phyloP scores from a whole-genome alignment of 225 moss, liverwort and hornwort species.

The Physcomitrellopsis africana region DNA sequence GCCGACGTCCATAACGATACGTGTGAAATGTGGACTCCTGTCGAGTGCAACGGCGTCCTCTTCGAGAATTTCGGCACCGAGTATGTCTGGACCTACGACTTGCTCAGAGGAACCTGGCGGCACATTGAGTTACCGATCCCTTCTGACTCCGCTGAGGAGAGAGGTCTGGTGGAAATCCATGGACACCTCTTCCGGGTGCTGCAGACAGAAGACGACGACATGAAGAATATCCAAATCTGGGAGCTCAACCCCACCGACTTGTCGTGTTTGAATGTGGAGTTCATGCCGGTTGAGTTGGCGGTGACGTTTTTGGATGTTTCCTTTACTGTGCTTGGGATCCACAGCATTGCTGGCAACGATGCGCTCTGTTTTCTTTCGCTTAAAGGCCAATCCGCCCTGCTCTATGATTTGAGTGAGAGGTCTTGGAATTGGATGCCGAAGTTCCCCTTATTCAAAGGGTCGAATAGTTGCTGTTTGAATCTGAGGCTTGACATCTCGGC shows the following conservation, averaged over 20 bases:
- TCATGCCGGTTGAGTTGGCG: conserved; percentile 24
- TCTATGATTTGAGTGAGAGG: conserved; percentile 20
- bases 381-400: conserved; percentile 26
- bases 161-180: conserved; percentile 25
- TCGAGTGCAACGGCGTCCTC: conserved; percentile 25
- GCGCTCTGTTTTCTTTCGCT: conserved; percentile 29
- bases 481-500: conserved; percentile 31
- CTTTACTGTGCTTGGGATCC: conserved; percentile 29
- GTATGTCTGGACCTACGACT: conserved; percentile 24
- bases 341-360: conserved; percentile 23
- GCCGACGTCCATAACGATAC: conserved; percentile 30
- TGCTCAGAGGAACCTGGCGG: conserved; percentile 15
- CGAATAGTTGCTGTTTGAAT: conserved; percentile 30
- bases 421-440: conserved; percentile 31
- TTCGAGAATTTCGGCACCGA: conserved; percentile 29
- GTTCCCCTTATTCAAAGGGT: conserved; percentile 28
- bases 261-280: conserved; percentile 20
- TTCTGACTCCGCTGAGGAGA: conserved; percentile 28
- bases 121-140: conserved; percentile 21
- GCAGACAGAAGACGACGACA: conserved; percentile 19
- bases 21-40: conserved; percentile 29
- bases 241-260: conserved; percentile 24
- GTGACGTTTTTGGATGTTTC: conserved; percentile 22
- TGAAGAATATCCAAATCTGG: conserved; percentile 28
- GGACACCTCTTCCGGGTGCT: conserved; percentile 25